Evolutionary conservation across 257 asterid species (phyloP), one percentile per base, ranked within the genome.

Genomic region (Ballota nigra): DNA sequence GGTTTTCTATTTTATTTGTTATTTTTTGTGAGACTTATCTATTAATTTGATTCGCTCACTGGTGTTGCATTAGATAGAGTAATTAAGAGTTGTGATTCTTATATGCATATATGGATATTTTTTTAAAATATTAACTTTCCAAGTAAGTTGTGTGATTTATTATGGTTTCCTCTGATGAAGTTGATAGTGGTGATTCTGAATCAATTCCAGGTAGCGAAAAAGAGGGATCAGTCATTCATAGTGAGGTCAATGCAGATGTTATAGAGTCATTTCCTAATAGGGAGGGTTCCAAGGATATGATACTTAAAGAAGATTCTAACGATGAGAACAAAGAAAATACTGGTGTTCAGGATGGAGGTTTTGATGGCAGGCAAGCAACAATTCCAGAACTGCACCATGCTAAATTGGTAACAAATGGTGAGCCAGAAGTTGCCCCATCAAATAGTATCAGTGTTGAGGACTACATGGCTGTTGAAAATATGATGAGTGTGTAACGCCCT

Each of bases 141-240:
- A 41, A 34, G 52, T 23, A 15, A 41, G 56, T 60, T 47, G 60
- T 63, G 41, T 26, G 28, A 20, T 64, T 53, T 68, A 43, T 69
- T 73, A 60, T 62, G 71, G 69, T 57, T 63, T 65, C 53, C 49
- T 38, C 57, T 31, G 56, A 2, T 22, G 53, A 57, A 79, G 82
- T 77, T 66, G 77, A 69, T 49, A 73, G 41, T 68, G 78, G 64
- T 45, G 82, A 18, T 52, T 56, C n/a, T 73, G 71, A 77, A 77
- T 51, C 58, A 62, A 79, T 67, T 62, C 77, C 63, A 61, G 78
- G 10, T 59, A 58, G 75, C 4, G 74, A 68, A 6, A 66, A 36
- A 6, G 75, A 69, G 23, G 82, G 41, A 68, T 68, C 66, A 29
- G 69, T 55, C 67, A 56, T 74, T 66, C 41, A 55, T 33, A 73